Evolutionary conservation across 2,329 filamentous ascomycete genomes (phyloP), one percentile per base, ranked within the genome.

Genomic region (Chrysoporthe puriensis): DNA sequence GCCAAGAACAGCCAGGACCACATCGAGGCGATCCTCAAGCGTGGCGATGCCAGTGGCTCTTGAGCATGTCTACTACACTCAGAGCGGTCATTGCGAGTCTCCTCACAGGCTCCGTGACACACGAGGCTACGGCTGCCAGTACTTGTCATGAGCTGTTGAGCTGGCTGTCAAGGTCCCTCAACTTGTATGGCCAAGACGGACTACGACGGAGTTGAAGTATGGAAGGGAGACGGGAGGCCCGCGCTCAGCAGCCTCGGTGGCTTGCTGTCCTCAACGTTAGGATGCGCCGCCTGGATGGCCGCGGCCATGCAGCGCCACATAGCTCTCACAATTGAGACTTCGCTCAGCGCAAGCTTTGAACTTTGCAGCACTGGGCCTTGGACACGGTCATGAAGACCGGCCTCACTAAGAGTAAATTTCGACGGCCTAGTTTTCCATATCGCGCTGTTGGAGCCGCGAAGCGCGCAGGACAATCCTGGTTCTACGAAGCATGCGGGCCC

Each of bases 1-100:
- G 91, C 93, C 77, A 94, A 96, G 83, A 99, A 98, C 76, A 97
- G 94, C 79, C 90, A 91, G 73, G 90, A 94, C 72, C 93, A 97
- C 76, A 91, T 98, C 73, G 91, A 97, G 77, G 91, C 94, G 79
- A 95, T 98, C 77, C 86, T 98, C 75, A 87, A 87, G 76, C 80
- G 86, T 63, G 83, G 82, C 26, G 80, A 81, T 34, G 73, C 75
- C 11, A 74, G 79, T 64, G 72, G 73, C 62, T 66, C 71, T 32
- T 75, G 68, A 70, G 42, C 58, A 56, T 40, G 4, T 14, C 13
- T 32, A 59, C n/a, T 18, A 40, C 32, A 48, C 26, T 14, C 26
- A 32, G 13, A 60, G 56, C 52, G 46, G 60, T 64, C 64, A 64
- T 34, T 26, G 54, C 48, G 64, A 43, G 42, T 40, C 54, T 56